A percentile compares a stretch with the other conserved stretches of the same genome.
phyloP scores from a whole-genome alignment of 2,329 filamentous ascomycete genomes.

The Hypoxylon sp. region DNA sequence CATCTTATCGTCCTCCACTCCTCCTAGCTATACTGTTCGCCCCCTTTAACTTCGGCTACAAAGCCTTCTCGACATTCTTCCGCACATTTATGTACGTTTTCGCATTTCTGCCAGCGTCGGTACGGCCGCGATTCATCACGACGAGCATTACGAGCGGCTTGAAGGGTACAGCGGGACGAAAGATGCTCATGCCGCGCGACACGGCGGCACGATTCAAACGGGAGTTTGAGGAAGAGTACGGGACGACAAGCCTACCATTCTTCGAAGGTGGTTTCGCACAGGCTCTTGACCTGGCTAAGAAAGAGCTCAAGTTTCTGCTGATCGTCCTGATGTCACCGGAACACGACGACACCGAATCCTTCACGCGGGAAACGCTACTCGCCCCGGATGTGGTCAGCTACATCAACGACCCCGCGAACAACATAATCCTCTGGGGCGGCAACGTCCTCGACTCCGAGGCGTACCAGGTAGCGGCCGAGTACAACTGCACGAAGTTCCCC shows the following conservation, averaged over 20 bases:
- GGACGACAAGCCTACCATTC: conserved; percentile 75
- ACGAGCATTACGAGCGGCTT: conserved; percentile 61
- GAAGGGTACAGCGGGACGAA: conserved; percentile 72
- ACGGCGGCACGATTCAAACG: conserved; percentile 88
- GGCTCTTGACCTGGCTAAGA: conserved; percentile 88
- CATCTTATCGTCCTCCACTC: conserved; percentile 75
- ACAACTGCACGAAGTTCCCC: conserved; percentile 91
- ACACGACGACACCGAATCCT: conserved; percentile 88
- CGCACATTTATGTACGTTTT: conserved; percentile 80
- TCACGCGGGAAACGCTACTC: conserved; percentile 83
- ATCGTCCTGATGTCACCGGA: conserved; percentile 89
- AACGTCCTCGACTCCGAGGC: conserved; percentile 93
- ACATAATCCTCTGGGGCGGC: conserved; percentile 90
- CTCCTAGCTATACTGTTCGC: conserved; percentile 80
- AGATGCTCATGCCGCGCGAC: conserved; percentile 83
- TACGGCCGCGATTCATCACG: conserved; percentile 64
- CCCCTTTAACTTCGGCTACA: conserved; percentile 82
- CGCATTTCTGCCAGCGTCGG: conserved; percentile 76
- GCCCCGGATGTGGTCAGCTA: conserved; percentile 77
- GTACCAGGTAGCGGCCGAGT: conserved; percentile 87
- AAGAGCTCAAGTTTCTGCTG: conserved; percentile 89
- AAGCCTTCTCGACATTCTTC: conserved; percentile 72
- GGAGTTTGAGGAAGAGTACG: conserved; percentile 95
- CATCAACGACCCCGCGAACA: conserved; percentile 76
- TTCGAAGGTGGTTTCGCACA: conserved; percentile 91